These are phyloP conservation scores for Tuctoria greenei DNA, from an alignment of 176 grass and related monocot genomes.

Conservation along the genomic window DNA sequence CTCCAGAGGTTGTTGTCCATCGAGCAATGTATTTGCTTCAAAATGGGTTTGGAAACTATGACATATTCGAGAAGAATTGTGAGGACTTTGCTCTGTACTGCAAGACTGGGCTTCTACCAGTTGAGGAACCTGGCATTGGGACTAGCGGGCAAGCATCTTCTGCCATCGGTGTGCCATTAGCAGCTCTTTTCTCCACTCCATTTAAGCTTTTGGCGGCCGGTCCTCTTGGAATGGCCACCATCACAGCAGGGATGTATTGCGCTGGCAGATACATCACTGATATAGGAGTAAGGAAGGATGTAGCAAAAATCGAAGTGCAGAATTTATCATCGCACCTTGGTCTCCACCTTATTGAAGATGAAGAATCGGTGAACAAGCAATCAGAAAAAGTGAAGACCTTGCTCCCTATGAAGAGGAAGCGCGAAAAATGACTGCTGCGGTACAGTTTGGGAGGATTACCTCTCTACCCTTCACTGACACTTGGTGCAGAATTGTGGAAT, in stretches of 20 bases:
- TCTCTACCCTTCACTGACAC: neutral
- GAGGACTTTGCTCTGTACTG: constrained; percentile 99
- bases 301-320: constrained; percentile 71
- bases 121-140: constrained; percentile 66
- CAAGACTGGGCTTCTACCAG: constrained; percentile 79
- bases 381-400: constrained; percentile 23
- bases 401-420: constrained; percentile 63
- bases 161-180: constrained; percentile 73
- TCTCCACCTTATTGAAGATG: constrained; percentile 36
- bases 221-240: constrained; percentile 87
- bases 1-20: constrained; percentile 56
- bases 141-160: constrained; percentile 85
- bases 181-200: constrained; percentile 75
- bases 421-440: constrained; percentile 28
- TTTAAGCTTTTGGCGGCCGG: constrained; percentile 82
- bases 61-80: constrained; percentile 97
- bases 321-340: constrained; percentile 52
- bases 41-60: constrained; percentile 89
- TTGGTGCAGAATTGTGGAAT: constrained; percentile 39
- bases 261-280: constrained; percentile 90
- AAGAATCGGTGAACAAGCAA: constrained; percentile 31
- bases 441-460: neutral
- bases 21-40: constrained; percentile 89
- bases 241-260: constrained; percentile 96
- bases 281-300: constrained; percentile 88